Base-by-base conservation (phyloP, 441 rosid species). In the Croton laevigatus region DNA sequence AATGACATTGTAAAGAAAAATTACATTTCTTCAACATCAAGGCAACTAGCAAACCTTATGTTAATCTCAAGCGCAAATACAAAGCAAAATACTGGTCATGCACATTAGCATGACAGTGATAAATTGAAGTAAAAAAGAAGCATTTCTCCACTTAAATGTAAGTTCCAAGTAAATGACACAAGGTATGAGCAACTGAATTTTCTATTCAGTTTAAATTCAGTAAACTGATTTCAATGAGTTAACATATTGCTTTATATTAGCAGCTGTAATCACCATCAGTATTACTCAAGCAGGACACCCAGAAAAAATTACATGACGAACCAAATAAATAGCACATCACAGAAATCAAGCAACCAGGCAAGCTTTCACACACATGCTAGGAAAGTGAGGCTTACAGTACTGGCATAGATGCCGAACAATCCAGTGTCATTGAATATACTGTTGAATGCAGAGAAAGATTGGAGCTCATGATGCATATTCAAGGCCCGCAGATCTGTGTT, bases 401-500 rank as follows among this genome's bases (percentile, higher is more conserved):
- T 82, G 70, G 91, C 92, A 81, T 93, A 87, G 78, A 95, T 89
- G 74, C 98, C 99, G 79, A 95, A 95, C 78, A 93, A 71, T 71
- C 98, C 95, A 34, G 90, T 88, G 62, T 84, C 71, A 74, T 91
- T 91, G 84, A 91, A 90, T 81, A 93, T 85, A 81, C 93, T 91
- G 84, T 82, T 83, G 82, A 95, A 95, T 48, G 99, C 98, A 23
- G 96, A 88, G 79, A 91, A 95, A 23, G 97, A 85, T 17, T 89
- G 89, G 74, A 93, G 84, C 79, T 93, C 80, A 61, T 83, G 91
- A 74, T 87, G 73, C 76, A 85, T 79, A 19, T 93, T 88, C 76
- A 93, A 82, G 64, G 88, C 90, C 49, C 81, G 84, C 66, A 87
- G 85, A 93, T 89, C 98, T 91, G 89, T 58, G 38, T 63, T 69